phyloP scores from a whole-genome alignment of 208 protist species.

The Crithidia mellificae region DNA sequence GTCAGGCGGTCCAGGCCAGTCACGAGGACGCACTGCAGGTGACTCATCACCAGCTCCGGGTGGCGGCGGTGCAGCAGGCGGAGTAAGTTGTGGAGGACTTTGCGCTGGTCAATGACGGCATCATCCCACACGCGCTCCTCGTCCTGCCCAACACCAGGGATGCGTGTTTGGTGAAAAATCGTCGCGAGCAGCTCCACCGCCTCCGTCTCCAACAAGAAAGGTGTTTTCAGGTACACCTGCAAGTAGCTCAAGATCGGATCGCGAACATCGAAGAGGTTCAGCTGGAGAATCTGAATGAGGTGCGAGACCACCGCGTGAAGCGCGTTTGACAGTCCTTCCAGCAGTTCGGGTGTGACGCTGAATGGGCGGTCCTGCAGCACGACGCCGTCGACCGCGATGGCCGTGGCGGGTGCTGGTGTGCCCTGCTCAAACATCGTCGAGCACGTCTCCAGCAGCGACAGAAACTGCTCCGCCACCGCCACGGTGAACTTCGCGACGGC shows the following conservation, averaged over 20 bases:
- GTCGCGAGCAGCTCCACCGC: constrained; percentile 47
- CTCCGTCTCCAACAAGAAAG: constrained; percentile 51
- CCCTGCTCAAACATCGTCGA: constrained; percentile 9
- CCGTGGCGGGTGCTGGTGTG: background rate
- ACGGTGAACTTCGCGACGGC: constrained; percentile 48
- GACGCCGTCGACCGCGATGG: constrained; percentile 24
- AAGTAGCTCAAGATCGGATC: constrained; percentile 51
- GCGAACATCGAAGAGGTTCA: constrained; percentile 43
- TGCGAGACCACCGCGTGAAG: constrained; percentile 56
- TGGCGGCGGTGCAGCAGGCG: constrained; percentile 63
- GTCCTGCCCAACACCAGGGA: constrained; percentile 40
- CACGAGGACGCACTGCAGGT: constrained; percentile 40
- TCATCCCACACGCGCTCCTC: constrained; percentile 61
- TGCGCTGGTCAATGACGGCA: constrained; percentile 65
- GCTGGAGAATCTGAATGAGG: constrained; percentile 34
- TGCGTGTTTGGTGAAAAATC: constrained; percentile 52
- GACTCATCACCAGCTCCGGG: constrained; percentile 49
- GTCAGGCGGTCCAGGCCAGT: constrained; percentile 19
- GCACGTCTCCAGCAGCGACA: constrained; percentile 56
- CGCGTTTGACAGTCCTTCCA: constrained; percentile 34
- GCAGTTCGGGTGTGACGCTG: constrained; percentile 32
- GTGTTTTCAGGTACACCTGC: constrained; percentile 64
- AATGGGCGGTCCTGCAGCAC: constrained; percentile 38
- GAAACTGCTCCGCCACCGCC: constrained; percentile 62
- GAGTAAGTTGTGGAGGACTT: constrained; percentile 59